A percentile compares a stretch with the other conserved stretches of the same genome.
phyloP scores from a whole-genome alignment of 768 basidiomycete genomes.

The Trametes maxima region DNA sequence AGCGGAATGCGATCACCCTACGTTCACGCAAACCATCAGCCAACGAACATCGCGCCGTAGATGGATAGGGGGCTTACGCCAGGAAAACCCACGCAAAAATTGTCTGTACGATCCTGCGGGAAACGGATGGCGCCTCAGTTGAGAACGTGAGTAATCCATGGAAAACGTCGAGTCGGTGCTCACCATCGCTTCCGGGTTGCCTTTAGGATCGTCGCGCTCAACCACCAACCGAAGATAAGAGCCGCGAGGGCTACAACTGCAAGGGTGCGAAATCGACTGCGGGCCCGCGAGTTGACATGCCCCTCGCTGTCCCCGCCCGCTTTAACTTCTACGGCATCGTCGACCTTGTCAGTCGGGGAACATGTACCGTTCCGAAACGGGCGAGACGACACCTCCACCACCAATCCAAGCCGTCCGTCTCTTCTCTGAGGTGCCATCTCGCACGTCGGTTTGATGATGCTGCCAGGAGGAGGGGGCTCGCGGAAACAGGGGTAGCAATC shows the following conservation, averaged over 20 bases:
- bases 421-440: too few species aligned
- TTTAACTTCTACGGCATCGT: too few species aligned
- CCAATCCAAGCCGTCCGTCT: too few species aligned
- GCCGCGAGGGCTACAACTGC: constrained; percentile 54
- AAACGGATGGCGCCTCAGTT: background rate
- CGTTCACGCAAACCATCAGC: background rate
- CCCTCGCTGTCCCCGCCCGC: too few species aligned
- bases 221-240: constrained; percentile 85
- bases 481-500: too few species aligned
- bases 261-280: constrained; percentile 29
- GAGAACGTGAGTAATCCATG: constrained; percentile 12
- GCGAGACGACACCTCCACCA: too few species aligned
- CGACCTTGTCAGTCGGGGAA: too few species aligned
- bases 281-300: too few species aligned
- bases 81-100: constrained; percentile 85
- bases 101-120: constrained; percentile 73
- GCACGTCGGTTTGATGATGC: too few species aligned
- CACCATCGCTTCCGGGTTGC: constrained; percentile 79
- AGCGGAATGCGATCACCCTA: constrained; percentile 76
- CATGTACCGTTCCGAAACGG: too few species aligned
- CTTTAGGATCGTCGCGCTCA: constrained; percentile 66
- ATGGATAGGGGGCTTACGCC: constrained; percentile 44
- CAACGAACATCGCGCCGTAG: too few species aligned
- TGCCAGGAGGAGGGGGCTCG: too few species aligned
- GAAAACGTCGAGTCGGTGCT: constrained; percentile 21